Base-by-base conservation (phyloP, 2,329 filamentous ascomycete species). In the Mariannaea sp. region DNA sequence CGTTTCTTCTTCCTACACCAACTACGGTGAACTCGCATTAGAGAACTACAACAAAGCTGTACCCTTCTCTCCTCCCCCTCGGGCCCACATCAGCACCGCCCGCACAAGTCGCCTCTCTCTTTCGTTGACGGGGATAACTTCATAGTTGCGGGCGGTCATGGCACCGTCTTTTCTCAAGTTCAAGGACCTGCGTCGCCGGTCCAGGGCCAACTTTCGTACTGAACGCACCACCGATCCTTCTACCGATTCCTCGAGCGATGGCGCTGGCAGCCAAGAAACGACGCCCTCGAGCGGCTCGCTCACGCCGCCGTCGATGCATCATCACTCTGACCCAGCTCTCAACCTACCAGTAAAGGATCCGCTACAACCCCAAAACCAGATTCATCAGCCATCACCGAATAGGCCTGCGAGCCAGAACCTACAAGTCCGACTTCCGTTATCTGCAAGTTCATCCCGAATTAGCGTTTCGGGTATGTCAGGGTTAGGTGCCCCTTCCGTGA, bases 111-210 rank as follows among this genome's bases (percentile, higher is more conserved):
- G 44, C 30, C 45, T 29, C 35, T 47, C 17, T 35, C 36, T 45
- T 53, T 39, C 8, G 13, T 12, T 26, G 26, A 49, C 48, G 51
- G 59, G 33, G 50, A 47, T 32, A 62, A 53, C 53, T 30, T 56
- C 49, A 50, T 45, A 59, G 48, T 63, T 48, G 61, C 55, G 45
- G 58, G 55, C 60, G 61, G 57, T 59, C 60, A 85, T 85, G 82
- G 77, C 81, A 50, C 80, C 82, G 27, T 75, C 86, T 36, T 90
- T 95, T 68, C 80, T 94, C 57, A 81, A 72, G 61, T 72, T 83
- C 65, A 90, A 85, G 72, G 85, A 88, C 68, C 75, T 96, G 51
- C 88, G 90, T 64, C 84, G 90, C 64, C 86, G 87, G 64, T 94
- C 89, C 51, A 87, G 80, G 71, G 82, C 86, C 56, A 92, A 86